phyloP scores from a whole-genome alignment of 208 protist species.

The Leishmania guyanensis region DNA sequence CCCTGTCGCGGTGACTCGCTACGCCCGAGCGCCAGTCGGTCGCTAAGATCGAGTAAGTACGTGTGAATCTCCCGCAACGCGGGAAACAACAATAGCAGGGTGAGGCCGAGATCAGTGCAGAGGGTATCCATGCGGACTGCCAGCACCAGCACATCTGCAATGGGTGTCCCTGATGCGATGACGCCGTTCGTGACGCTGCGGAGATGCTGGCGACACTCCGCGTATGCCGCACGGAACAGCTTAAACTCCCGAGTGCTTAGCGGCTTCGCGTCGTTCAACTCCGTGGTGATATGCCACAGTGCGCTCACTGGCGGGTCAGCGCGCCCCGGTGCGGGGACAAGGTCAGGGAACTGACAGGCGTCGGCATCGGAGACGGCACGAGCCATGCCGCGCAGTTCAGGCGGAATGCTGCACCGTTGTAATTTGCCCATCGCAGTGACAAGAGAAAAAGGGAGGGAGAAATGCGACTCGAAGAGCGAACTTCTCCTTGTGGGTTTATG shows the following conservation, averaged over 20 bases:
- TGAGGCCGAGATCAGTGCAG: constrained; percentile 56
- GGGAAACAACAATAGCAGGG: constrained; percentile 56
- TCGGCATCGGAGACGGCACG: constrained; percentile 61
- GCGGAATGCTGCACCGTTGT: constrained; percentile 40
- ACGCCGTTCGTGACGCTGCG: constrained; percentile 53
- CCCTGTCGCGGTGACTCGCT: constrained; percentile 21
- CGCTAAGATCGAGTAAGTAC: constrained; percentile 53
- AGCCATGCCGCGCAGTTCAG: constrained; percentile 75
- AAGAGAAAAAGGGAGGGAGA: neutral
- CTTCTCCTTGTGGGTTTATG: neutral
- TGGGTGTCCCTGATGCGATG: constrained; percentile 41
- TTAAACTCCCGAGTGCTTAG: constrained; percentile 53
- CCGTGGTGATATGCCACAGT: constrained; percentile 53
- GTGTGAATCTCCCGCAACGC: constrained; percentile 59
- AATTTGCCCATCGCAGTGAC: constrained; percentile 21
- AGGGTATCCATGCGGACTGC: constrained; percentile 67
- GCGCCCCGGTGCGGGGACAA: constrained; percentile 31
- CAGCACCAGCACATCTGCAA: constrained; percentile 55
- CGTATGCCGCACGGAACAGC: constrained; percentile 65
- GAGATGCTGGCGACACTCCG: constrained; percentile 65
- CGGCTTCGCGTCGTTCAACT: constrained; percentile 59
- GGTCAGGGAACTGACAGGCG: constrained; percentile 59
- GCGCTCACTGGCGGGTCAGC: constrained; percentile 35
- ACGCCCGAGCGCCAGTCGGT: constrained; percentile 17
- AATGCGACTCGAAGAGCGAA: neutral